Base-by-base conservation (phyloP, 2,329 filamentous ascomycete species). In the Catunica adiposa region DNA sequence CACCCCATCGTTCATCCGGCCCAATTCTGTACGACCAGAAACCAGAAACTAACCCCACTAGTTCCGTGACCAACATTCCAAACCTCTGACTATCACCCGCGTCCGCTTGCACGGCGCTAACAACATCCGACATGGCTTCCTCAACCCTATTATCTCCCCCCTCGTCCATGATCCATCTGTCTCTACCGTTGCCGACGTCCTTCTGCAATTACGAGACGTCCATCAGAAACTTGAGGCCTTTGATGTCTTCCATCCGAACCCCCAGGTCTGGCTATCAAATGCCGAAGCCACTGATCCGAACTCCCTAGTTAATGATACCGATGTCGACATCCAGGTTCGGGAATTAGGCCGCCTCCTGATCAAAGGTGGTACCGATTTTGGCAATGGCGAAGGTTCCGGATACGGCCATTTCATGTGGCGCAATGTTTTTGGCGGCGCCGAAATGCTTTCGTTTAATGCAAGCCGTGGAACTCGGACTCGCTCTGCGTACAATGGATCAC, bases 381-480 rank as follows among this genome's bases (percentile, higher is more conserved):
- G 92, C 60, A 94, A 94, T 65, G 82, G 87, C 22, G 92, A 98
- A 69, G 92, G 90, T 37, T 94, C 89, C 6, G 90, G 89, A 3
- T 97, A 94, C 65, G 83, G 86, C 61, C 90, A 92, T 62, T 76
- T 89, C 47, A 76, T 90, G 53, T 83, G 89, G 73, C 83, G 92
- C 62, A 98, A 98, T 69, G 77, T 98, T 58, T 87, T 98, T 66
- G 92, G 92, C 53, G 92, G 92, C 40, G 92, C 89, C 23, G 92
- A 98, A 71, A 85, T 84, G 56, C 71, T 98, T 60, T 87, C 86
- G 54, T 72, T 94, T 58, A 90, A 95, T 64, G 89, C 87, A 51
- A 89, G 88, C 31, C 73, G 89, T 23, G 92, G 92, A 57, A 97
- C 90, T 5, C 79, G 92, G 47, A 97, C 92, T 26, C 78, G 89